Conservation (phyloP, 2,329 filamentous ascomycete genomes). For the Sporothrix schenckii region DNA sequence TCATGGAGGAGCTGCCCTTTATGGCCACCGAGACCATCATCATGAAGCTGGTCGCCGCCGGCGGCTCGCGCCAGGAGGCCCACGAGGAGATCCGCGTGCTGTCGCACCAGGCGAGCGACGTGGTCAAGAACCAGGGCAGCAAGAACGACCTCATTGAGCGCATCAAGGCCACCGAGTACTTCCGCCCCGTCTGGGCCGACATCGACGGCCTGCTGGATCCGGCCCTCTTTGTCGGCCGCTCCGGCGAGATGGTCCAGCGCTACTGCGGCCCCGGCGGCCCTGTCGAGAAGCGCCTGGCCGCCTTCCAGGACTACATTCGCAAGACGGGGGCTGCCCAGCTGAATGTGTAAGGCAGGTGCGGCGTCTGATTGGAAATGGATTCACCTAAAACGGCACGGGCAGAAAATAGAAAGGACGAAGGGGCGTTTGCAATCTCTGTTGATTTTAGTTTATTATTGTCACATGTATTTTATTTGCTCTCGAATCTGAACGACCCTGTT, state of each 20-base stretch:
- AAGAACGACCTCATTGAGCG: constrained; percentile 80
- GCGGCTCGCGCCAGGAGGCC: constrained; percentile 74
- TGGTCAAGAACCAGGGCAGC: constrained; percentile 57
- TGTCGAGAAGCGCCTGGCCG: constrained; percentile 26
- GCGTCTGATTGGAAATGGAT: neutral
- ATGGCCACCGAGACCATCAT: constrained; percentile 57
- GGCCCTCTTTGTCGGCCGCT: constrained; percentile 47
- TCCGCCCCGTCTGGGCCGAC: constrained; percentile 70
- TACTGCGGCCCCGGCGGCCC: constrained; percentile 33
- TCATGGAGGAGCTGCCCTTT: constrained; percentile 81
- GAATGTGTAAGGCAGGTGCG: constrained; percentile 24
- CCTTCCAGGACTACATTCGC: constrained; percentile 30
- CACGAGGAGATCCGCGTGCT: constrained; percentile 88
- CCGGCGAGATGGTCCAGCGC: constrained; percentile 50
- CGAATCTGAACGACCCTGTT: no score
- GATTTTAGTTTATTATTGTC: no score
- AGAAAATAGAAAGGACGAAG: neutral
- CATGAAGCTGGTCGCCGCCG: constrained; percentile 74
- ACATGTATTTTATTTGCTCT: no score
- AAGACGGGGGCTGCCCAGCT: constrained; percentile 29
- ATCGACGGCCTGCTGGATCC: constrained; percentile 39
- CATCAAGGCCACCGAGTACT: constrained; percentile 73
- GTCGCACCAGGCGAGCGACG: constrained; percentile 71
- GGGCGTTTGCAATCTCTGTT: no score
- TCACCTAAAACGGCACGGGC: no score